Base-by-base conservation (phyloP, 192 early-diverging fungal species). In the Rhizoclosmatium globosum region DNA sequence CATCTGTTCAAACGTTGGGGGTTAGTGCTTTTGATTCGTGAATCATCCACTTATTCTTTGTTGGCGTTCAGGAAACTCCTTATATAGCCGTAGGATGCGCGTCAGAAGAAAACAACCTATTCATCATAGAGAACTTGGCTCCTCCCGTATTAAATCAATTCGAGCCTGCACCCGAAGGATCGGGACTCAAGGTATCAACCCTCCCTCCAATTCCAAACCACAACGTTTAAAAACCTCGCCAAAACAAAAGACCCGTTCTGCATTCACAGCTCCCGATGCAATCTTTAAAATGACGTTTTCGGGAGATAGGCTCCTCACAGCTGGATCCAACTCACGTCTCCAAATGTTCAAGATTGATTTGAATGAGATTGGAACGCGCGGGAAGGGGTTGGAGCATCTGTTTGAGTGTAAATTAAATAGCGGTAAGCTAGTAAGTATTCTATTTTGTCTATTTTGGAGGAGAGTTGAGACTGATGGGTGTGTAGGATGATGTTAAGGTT, bases 291-390 rank as follows among this genome's bases (percentile, higher is more conserved):
- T 89, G 67, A 76, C 76, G 41, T 68, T 83, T 31, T 72, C 67
- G 17, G 84, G 85, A 2, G 69, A 71, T 47, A 65, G 58, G n/a
- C 57, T 88, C 6, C 21, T 82, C n/a, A 82, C 85, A 3, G 82
- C 77, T 39, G 86, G 85, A 0, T 65, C 82, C 3, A 74, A 74
- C 59, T 81, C 87, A 19, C 44, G 82, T 2, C 78, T 82, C 42
- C 84, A 89, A 65, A 43, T 89, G 43, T 89, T 84, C 59, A 69
- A 85, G 41, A n/a, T 88, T 1, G 59, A 82, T 62, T 23, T 47
- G 1, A 73, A 80, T 23, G 76, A 86, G 47, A 59, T 85, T 46
- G 68, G 53, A 7, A 46, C n/a, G 15, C 58, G 75, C 6, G 85
- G 83, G 13, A 82, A 85, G 53, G 82, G 84, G 3, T n/a, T 85